These are phyloP conservation scores for Saccharomyces uvarum DNA, from an alignment of 1,139 yeast genomes.

Conservation along the genomic window DNA sequence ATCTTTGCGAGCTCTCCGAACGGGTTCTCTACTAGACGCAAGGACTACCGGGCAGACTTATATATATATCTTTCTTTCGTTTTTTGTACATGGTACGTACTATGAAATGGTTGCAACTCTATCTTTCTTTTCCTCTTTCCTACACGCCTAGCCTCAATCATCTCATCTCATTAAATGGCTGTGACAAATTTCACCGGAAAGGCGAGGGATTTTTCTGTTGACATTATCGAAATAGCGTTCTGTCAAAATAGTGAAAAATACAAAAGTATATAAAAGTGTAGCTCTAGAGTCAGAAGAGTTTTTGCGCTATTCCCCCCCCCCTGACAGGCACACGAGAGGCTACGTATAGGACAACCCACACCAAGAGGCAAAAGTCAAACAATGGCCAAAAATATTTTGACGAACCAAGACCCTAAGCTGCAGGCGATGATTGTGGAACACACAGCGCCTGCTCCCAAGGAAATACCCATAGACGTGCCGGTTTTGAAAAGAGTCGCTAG, in stretches of 20 bases:
- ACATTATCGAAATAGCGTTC: neutral
- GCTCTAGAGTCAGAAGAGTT: neutral
- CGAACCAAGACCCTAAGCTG: constrained; percentile 12
- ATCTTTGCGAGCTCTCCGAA: neutral
- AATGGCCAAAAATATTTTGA: constrained; percentile 3
- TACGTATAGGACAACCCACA: neutral
- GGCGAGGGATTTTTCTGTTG: constrained; percentile 2
- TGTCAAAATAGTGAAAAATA: neutral
- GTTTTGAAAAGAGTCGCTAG: constrained; percentile 34
- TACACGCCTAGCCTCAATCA: neutral
- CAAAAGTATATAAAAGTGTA: neutral
- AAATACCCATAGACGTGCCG: constrained; percentile 16
- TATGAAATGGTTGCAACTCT: neutral
- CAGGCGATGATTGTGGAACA: constrained; percentile 13
- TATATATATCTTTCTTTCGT: neutral
- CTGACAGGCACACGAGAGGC: neutral
- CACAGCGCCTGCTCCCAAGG: constrained; percentile 18
- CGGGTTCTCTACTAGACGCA: neutral
- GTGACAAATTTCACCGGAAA: constrained; percentile 2
- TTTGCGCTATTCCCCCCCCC: neutral
- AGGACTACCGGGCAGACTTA: neutral
- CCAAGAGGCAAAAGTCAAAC: constrained; percentile 2
- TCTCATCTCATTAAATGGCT: neutral
- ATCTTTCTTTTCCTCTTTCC: neutral
- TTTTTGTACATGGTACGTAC: neutral